Evolutionary conservation across 2,329 filamentous ascomycete genomes (phyloP), one percentile per base, ranked within the genome.

Genomic region (Arachnomyces sp.): DNA sequence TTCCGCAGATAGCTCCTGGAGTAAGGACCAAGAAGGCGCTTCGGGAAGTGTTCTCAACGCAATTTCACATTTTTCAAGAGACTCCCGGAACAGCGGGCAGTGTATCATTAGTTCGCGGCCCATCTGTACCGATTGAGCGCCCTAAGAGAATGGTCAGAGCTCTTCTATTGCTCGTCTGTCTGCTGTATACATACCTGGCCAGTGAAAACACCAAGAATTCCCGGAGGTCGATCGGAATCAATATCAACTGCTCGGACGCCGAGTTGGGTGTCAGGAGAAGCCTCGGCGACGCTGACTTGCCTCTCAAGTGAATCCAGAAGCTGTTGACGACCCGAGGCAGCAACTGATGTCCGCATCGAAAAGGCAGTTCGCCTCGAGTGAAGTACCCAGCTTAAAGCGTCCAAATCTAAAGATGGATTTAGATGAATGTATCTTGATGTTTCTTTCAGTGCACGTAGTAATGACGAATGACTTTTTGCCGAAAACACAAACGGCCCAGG

Each of bases 111-210:
- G 38, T 9, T 34, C 25, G 8, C 25, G 9, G 7, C 46, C 51
- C 52, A 54, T 53, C 7, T 30, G 18, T 3, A 47, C 16, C 51
- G 51, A 54, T 25, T 54, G 53, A 1, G 51, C 46, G 3, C 53
- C 53, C 28, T 25, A 25, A n/a, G 5, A 25, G 21, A 25, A 25
- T 25, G 21, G 9, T 25, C 21, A 5, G 21, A 5, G 5, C 21
- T 25, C 9, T 25, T 25, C 5, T 25, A 5, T 25, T 25, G 21
- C 21, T 25, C 21, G 5, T 5, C 5, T 25, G 21, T 25, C 21
- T 25, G 5, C 21, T 5, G 21, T 5, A 25, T 9, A 9, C 21
- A 5, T 9, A 25, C 21, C 21, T 56, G 52, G 0, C 52, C 52
- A 2, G 49, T 53, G 29, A 55, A 55, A 6, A 53, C 34, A 15